phyloP scores from a whole-genome alignment of 2,329 filamentous ascomycete genomes.

The Ophiosphaerella korrae region DNA sequence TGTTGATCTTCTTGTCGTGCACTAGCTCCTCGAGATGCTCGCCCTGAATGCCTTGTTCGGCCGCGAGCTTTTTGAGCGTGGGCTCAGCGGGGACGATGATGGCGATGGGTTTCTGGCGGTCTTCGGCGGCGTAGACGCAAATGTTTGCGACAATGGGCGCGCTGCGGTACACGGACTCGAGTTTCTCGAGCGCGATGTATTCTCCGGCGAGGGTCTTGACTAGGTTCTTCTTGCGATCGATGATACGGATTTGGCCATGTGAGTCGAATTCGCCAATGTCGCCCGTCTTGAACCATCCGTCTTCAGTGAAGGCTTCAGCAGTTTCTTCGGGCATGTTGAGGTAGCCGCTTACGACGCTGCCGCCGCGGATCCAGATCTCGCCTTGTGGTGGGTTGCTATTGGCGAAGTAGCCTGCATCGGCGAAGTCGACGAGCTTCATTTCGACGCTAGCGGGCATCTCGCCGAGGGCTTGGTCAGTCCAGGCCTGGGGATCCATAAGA shows the following conservation, averaged over 20 bases:
- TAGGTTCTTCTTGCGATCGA: constrained; percentile 97
- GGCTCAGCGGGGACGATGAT: constrained; percentile 71
- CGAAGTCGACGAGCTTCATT: constrained; percentile 88
- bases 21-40: constrained; percentile 71
- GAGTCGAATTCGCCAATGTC: constrained; percentile 90
- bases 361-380: constrained; percentile 87
- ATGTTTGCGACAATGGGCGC: constrained; percentile 81
- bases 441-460: constrained; percentile 79
- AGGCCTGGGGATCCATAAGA: constrained; percentile 83
- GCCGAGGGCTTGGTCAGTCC: constrained; percentile 77
- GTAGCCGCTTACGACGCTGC: constrained; percentile 76
- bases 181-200: constrained; percentile 94
- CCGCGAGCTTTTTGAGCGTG: constrained; percentile 61
- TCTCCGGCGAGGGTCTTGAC: constrained; percentile 95
- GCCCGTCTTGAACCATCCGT: constrained; percentile 97
- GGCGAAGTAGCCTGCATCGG: constrained; percentile 83
- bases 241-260: constrained; percentile 80
- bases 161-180: constrained; percentile 88
- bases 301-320: constrained; percentile 72
- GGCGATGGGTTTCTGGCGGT: constrained; percentile 78
- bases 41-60: constrained; percentile 65
- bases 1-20: constrained; percentile 67
- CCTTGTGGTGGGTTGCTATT: constrained; percentile 81
- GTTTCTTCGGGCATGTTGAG: constrained; percentile 88
- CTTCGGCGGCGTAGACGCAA: constrained; percentile 80